phyloP scores from a whole-genome alignment of 2,329 filamentous ascomycete species.

The Beauveria rudraprayagi region DNA sequence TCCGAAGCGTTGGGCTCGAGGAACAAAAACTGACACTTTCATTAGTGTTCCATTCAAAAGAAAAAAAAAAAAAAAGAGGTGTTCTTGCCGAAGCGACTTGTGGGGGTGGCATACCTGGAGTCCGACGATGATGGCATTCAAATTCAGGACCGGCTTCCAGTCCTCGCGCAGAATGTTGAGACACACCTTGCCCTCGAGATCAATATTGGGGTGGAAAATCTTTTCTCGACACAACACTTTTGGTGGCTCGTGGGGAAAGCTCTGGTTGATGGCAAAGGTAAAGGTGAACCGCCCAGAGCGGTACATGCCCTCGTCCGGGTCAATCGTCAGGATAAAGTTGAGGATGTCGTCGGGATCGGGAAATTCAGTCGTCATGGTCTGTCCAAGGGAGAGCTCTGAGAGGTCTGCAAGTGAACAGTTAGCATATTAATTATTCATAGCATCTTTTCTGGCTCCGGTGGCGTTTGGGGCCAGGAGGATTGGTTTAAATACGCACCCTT shows the following conservation, averaged over 20 bases:
- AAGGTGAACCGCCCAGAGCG: slow-evolving; percentile 83
- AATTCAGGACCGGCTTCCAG: slow-evolving; percentile 96
- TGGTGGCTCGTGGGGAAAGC: slow-evolving; percentile 93
- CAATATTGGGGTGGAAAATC: slow-evolving; percentile 99
- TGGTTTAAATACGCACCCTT: slow-evolving; percentile 54
- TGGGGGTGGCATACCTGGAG: slow-evolving; percentile 56
- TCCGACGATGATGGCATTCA: slow-evolving; percentile 94
- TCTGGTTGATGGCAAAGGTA: slow-evolving; percentile 84
- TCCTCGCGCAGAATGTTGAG: slow-evolving; percentile 95
- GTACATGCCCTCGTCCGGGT: slow-evolving; percentile 83
- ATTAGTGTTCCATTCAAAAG: neutral
- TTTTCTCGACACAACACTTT: slow-evolving; percentile 97
- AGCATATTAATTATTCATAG: neutral
- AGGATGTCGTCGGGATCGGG: slow-evolving; percentile 79
- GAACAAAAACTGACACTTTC: slow-evolving; percentile 71
- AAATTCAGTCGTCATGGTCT: slow-evolving; percentile 75
- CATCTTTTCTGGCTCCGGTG: neutral
- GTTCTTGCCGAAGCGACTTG: neutral
- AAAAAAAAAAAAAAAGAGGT: neutral
- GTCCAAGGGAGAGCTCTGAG: slow-evolving; percentile 68
- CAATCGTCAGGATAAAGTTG: slow-evolving; percentile 73
- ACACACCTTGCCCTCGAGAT: slow-evolving; percentile 95
- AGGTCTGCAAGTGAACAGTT: slow-evolving; percentile 49
- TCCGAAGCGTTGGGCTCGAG: slow-evolving; percentile 95
- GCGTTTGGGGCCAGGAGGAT: neutral